Conservation (phyloP, 176 grass and related monocot species). For the Themeda triandra region DNA sequence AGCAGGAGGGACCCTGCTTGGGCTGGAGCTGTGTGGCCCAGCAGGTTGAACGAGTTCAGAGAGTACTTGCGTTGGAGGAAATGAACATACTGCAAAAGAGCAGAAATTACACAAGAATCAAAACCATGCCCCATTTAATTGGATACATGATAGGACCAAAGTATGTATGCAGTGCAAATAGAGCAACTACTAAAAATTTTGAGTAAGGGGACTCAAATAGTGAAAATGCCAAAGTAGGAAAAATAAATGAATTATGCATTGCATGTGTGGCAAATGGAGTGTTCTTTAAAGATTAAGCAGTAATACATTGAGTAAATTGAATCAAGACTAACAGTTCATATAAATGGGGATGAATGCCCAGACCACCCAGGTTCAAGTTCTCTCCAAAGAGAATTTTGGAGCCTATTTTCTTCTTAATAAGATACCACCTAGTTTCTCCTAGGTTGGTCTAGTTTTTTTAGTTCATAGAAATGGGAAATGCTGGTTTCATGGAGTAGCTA, state of each 20-base stretch:
- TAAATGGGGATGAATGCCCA: too few relatives aligned
- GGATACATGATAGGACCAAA: neutral
- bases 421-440: neutral
- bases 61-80: conserved; percentile 77
- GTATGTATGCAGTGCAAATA: neutral
- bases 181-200: neutral
- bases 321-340: neutral
- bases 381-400: neutral
- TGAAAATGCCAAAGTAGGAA: neutral
- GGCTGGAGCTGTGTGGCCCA: conserved; percentile 75
- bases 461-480: neutral
- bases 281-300: neutral
- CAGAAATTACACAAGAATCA: conserved; percentile 15
- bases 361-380: too few relatives aligned
- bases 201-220: neutral
- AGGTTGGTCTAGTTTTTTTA: neutral
- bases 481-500: neutral
- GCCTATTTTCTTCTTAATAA: neutral
- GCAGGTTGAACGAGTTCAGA: conserved; percentile 82
- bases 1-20: conserved; percentile 80
- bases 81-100: conserved; percentile 67
- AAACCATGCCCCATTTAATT: neutral
- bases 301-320: neutral
- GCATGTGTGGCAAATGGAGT: neutral
- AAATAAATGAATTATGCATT: neutral